Evolutionary conservation across 1,284 basidiomycete genomes (phyloP).

Genomic region (Cerioporus squamosus): DNA sequence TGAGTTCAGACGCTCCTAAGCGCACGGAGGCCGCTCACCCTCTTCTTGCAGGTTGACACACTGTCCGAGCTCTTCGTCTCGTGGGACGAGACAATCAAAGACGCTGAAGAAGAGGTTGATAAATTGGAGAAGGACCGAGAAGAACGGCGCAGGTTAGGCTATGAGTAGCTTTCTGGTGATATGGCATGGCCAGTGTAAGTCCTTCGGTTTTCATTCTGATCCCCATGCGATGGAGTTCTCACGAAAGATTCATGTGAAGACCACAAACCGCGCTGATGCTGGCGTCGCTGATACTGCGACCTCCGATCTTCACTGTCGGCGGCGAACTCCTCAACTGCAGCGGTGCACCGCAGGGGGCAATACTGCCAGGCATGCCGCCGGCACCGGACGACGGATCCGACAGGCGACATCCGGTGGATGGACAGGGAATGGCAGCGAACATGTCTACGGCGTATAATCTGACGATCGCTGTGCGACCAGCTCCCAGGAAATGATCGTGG

Average conservation of each 20-base stretch:
- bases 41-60: conserved; percentile 61
- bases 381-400: background rate
- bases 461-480: conserved; percentile 6
- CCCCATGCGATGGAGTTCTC: background rate
- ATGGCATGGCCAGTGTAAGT: conserved; percentile 5
- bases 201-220: conserved; percentile 4
- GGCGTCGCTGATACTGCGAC: no score
- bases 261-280: background rate
- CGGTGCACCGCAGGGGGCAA: no score
- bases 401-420: background rate
- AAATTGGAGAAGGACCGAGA: conserved; percentile 61
- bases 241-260: background rate
- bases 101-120: conserved; percentile 60
- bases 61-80: conserved; percentile 80
- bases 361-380: no score
- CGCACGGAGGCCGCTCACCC: background rate
- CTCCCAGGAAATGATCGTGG: background rate
- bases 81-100: conserved; percentile 75
- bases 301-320: no score
- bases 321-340: no score
- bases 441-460: background rate
- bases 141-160: conserved; percentile 61
- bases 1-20: conserved; percentile 31
- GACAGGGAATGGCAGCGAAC: conserved; percentile 4
- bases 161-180: conserved; percentile 33